These are phyloP conservation scores for Russula compacta DNA, from an alignment of 768 basidiomycete species.

Conservation along the genomic window DNA sequence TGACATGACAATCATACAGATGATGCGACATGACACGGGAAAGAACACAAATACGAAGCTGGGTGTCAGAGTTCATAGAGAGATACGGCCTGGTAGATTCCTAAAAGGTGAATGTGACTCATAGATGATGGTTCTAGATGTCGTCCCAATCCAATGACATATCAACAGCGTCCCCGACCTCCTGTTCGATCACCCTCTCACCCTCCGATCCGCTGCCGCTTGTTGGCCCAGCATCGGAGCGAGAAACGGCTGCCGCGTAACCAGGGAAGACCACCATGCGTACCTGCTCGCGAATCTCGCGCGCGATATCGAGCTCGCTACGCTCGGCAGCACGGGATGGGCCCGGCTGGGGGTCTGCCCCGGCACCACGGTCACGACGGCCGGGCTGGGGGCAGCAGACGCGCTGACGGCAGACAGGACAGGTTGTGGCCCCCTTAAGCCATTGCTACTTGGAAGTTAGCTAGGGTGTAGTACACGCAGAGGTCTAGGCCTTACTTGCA, in stretches of 20 bases:
- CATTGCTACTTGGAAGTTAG: conserved; percentile 49
- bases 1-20: conserved; percentile 5
- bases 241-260: neutral
- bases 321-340: conserved; percentile 1
- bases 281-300: conserved; percentile 8
- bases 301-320: neutral
- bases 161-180: conserved; percentile 4
- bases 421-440: conserved; percentile 66
- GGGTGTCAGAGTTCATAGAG: neutral
- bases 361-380: conserved; percentile 5
- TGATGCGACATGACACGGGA: too few species aligned
- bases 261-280: conserved; percentile 3
- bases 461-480: neutral
- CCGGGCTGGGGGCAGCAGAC: conserved; percentile 32
- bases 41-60: conserved; percentile 1
- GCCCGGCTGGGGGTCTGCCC: neutral
- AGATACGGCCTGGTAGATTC: neutral
- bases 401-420: conserved; percentile 69
- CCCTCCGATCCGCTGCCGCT: neutral
- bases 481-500: conserved; percentile 43
- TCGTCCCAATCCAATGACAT: conserved; percentile 10
- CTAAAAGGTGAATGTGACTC: neutral
- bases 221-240: neutral
- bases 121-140: conserved; percentile 6
- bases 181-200: conserved; percentile 1